A percentile compares a stretch with the other conserved stretches of the same genome.
phyloP scores from a whole-genome alignment of 768 basidiomycete genomes.

The Mycena filopes region DNA sequence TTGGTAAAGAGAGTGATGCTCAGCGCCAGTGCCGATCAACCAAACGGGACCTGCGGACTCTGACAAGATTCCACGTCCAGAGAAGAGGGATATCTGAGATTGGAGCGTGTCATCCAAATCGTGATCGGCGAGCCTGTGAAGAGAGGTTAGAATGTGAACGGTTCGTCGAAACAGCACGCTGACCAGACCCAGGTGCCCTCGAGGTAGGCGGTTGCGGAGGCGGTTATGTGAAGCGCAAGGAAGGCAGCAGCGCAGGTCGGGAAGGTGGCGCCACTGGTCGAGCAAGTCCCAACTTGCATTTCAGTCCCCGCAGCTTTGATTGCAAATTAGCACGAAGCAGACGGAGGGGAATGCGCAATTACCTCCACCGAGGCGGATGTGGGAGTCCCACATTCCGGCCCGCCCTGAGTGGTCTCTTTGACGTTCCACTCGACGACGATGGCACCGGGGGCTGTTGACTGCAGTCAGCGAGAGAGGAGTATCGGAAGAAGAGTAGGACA shows the following conservation, averaged over 20 bases:
- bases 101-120: conserved; percentile 67
- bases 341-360: not conserved
- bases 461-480: not conserved
- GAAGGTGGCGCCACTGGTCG: conserved; percentile 50
- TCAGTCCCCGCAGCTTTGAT: conserved; percentile 62
- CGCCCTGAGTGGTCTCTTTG: conserved; percentile 62
- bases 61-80: conserved; percentile 81
- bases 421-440: conserved; percentile 74
- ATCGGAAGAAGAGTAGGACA: not conserved
- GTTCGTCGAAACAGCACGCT: no score
- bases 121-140: conserved; percentile 71
- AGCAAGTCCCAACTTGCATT: conserved; percentile 61
- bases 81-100: conserved; percentile 65
- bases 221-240: conserved; percentile 69
- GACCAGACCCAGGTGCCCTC: conserved; percentile 81
- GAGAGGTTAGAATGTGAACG: no score
- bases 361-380: conserved; percentile 61
- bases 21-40: conserved; percentile 75
- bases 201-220: conserved; percentile 67
- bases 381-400: conserved; percentile 70
- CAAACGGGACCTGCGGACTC: conserved; percentile 82
- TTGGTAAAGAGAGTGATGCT: conserved; percentile 37
- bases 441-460: conserved; percentile 59
- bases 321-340: not conserved
- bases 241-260: conserved; percentile 72